Base-by-base conservation (phyloP, 257 asterid species). In the Plectranthus barbatus region DNA sequence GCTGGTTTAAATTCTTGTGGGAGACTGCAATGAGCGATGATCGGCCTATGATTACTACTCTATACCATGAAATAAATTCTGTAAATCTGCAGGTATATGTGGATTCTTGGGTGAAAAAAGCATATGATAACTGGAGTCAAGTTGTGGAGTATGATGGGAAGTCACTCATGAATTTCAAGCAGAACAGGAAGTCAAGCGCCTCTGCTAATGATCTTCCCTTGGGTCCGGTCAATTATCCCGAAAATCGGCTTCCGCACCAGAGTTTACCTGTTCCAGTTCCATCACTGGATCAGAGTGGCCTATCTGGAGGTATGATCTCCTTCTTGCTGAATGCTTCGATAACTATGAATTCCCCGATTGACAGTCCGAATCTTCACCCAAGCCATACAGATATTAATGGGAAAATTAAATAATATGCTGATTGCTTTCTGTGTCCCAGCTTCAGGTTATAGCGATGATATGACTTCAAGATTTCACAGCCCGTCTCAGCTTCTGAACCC, bases 111-210 rank as follows among this genome's bases (percentile, higher is more conserved):
- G 88, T 93, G 67, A 93, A 93, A 76, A 93, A 87, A 61, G 99
- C 99, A 56, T 93, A 90, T 57, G 99, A 90, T 37, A 85, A 85
- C 63, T 93, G 99, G 99, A 76, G 71, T 76, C 85, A 85, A 79
- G 96, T 85, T 56, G 85, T 93, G 45, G 99, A 90, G 82, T 93
- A 93, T 66, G 99, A 93, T 72, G 99, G 96, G 17, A 85, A 90
- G 67, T 77, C 99, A 18, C 87, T 93, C 39, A 18, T 90, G 81
- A 77, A 74, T 75, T 69, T 82, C 70, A 82, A 90, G 77, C 88
- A 93, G 74, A 81, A 56, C 33, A 80, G 83, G 71, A 80, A 77
- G 45, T 68, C 81, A 1, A 70, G 62, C 74, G 65, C 78, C 2
- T 62, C 79, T 8, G 75, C 61, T 12, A 68, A 70, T 9, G 91